These are phyloP conservation scores for Ceratocystis diversiconidia DNA, from an alignment of 2,329 filamentous ascomycete species.

Conservation along the genomic window DNA sequence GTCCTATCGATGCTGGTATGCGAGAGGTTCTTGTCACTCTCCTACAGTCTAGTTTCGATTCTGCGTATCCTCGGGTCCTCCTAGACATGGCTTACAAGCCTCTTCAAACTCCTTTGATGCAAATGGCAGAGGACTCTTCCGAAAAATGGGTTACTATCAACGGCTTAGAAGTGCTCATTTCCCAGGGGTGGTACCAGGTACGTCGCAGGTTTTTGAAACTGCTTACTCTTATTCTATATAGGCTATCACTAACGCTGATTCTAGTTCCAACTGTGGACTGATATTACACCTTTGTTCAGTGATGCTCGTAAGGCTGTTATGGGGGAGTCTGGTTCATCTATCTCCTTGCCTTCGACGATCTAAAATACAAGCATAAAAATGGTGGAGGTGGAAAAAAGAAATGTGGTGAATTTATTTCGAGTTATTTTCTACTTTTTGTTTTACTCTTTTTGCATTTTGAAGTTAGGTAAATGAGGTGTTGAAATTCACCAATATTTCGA, in stretches of 20 bases:
- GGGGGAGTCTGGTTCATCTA: slow-evolving; percentile 20
- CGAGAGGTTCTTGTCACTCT: slow-evolving; percentile 47
- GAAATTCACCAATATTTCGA: not conserved
- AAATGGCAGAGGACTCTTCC: slow-evolving; percentile 53
- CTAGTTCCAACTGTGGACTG: slow-evolving; percentile 73
- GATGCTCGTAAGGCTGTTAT: slow-evolving; percentile 51
- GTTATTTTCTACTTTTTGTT: not conserved
- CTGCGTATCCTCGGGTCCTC: slow-evolving; percentile 42
- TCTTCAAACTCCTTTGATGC: slow-evolving; percentile 66
- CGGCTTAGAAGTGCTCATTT: slow-evolving; percentile 76
- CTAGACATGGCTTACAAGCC: slow-evolving; percentile 98
- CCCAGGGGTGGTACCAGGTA: slow-evolving; percentile 81
- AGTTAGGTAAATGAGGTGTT: not conserved
- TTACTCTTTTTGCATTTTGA: not conserved
- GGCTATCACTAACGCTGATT: slow-evolving; percentile 21
- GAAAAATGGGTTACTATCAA: slow-evolving; percentile 68
- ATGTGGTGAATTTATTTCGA: not conserved
- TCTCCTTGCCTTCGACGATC: not conserved
- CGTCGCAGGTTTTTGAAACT: not conserved
- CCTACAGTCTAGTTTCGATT: slow-evolving; percentile 27
- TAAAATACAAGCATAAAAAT: not conserved
- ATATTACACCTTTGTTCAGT: slow-evolving; percentile 57
- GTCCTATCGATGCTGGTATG: slow-evolving; percentile 61
- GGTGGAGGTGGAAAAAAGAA: not conserved
- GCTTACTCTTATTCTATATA: not conserved